Percentiles rank a stretch among this genome's conserved stretches.
Conservation (phyloP, 257 asterid genomes). For the Eucommia ulmoides region DNA sequence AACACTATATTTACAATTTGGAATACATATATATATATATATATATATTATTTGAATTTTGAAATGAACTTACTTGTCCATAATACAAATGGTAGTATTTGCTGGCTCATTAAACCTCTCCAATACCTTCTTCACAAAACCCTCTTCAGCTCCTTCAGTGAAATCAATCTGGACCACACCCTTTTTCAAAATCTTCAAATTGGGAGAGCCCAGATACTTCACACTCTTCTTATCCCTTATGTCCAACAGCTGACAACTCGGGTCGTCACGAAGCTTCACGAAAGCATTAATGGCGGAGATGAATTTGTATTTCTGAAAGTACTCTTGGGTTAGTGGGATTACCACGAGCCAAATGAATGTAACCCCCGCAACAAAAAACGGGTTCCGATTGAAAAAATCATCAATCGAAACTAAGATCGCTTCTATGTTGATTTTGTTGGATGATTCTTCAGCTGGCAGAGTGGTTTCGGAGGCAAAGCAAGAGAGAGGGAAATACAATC, state of each 20-base stretch:
- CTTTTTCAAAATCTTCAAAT: constrained; percentile 61
- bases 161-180: constrained; percentile 51
- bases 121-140: constrained; percentile 50
- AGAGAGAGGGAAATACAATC: constrained; percentile 43
- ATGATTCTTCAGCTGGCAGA: constrained; percentile 27
- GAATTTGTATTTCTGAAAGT: constrained; percentile 57
- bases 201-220: constrained; percentile 54
- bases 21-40: too few species aligned
- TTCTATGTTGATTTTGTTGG: constrained; percentile 60
- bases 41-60: too few species aligned
- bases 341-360: constrained; percentile 70
- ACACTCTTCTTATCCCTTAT: constrained; percentile 67
- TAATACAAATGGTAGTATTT: constrained; percentile 45
- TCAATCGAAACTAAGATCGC: constrained; percentile 66
- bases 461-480: constrained; percentile 48
- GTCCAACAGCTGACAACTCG: constrained; percentile 57
- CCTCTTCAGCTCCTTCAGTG: constrained; percentile 64
- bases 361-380: constrained; percentile 75
- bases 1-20: too few species aligned
- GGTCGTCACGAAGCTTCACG: constrained; percentile 71
- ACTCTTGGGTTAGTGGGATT: constrained; percentile 58
- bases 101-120: constrained; percentile 46
- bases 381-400: constrained; percentile 56
- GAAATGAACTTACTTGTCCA: constrained; percentile 94
- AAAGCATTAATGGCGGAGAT: constrained; percentile 76